phyloP scores from a whole-genome alignment of 257 asterid genomes.

The Nicotiana otophora region DNA sequence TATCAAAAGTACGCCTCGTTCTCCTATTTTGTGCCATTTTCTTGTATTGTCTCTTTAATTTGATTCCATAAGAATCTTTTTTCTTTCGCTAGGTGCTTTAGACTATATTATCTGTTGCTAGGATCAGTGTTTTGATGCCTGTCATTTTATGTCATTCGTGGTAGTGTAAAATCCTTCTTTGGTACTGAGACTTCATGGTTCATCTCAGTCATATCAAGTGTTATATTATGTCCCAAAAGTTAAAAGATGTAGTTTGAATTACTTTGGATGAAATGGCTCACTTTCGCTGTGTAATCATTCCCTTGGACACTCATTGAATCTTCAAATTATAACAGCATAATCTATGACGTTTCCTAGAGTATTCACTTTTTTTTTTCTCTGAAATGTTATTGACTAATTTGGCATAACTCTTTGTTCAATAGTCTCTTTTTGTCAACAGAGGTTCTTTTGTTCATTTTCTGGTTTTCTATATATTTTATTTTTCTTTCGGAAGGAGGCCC shows the following conservation, averaged over 20 bases:
- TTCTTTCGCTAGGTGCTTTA: neutral
- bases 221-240: neutral
- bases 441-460: neutral
- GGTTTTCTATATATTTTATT: neutral
- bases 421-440: neutral
- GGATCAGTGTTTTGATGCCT: neutral
- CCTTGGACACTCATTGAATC: neutral
- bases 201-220: neutral
- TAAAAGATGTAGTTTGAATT: neutral
- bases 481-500: neutral
- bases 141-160: too few species aligned
- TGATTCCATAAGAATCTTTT: neutral
- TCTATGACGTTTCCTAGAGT: neutral
- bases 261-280: neutral
- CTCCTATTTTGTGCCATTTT: neutral
- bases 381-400: neutral
- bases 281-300: neutral
- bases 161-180: neutral
- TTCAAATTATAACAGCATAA: neutral
- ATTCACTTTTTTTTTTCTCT: neutral
- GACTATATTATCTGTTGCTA: neutral
- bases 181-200: neutral
- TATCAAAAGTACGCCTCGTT: slow-evolving; percentile 51
- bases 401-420: neutral
- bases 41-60: slow-evolving; percentile 1